Conservation (phyloP, 495 filamentous ascomycete genomes). For the Xylaria cubensis region DNA sequence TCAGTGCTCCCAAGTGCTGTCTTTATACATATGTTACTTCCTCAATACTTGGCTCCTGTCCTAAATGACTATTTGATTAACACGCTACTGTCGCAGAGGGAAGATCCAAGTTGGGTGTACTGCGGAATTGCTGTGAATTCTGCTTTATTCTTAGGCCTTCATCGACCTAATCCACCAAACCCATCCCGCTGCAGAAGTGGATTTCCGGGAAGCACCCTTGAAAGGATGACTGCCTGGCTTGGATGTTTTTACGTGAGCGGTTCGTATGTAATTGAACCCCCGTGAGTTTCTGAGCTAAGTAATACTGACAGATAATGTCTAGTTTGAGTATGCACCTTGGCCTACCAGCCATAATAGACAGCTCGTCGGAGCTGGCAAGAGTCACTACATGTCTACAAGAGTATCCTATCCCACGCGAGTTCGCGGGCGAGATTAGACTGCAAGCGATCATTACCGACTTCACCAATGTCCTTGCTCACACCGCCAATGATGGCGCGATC, state of each 20-base stretch:
- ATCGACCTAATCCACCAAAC: slow-evolving; percentile 29
- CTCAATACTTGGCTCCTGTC: neutral
- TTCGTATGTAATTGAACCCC: slow-evolving; percentile 32
- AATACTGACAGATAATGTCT: neutral
- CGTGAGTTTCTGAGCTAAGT: neutral
- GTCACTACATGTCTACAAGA: slow-evolving; percentile 32
- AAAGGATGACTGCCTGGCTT: slow-evolving; percentile 40
- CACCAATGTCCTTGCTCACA: slow-evolving; percentile 35
- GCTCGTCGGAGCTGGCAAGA: slow-evolving; percentile 37
- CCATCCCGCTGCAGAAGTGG: slow-evolving; percentile 29
- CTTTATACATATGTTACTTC: neutral
- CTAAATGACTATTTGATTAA: neutral
- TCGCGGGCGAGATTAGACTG: slow-evolving; percentile 34
- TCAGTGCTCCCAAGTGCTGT: neutral
- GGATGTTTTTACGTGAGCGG: slow-evolving; percentile 42
- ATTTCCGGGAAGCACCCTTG: slow-evolving; percentile 28
- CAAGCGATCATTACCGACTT: slow-evolving; percentile 36
- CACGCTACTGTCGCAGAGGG: slow-evolving; percentile 21
- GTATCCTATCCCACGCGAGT: slow-evolving; percentile 33
- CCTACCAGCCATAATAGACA: slow-evolving; percentile 40
- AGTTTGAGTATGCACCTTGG: slow-evolving; percentile 44
- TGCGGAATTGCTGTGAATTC: slow-evolving; percentile 43
- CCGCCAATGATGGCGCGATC: slow-evolving; percentile 37
- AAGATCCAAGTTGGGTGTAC: slow-evolving; percentile 45
- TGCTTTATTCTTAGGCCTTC: slow-evolving; percentile 41